These are phyloP conservation scores for Apium graveolens DNA, from an alignment of 129 eudicot species.

Conservation along the genomic window DNA sequence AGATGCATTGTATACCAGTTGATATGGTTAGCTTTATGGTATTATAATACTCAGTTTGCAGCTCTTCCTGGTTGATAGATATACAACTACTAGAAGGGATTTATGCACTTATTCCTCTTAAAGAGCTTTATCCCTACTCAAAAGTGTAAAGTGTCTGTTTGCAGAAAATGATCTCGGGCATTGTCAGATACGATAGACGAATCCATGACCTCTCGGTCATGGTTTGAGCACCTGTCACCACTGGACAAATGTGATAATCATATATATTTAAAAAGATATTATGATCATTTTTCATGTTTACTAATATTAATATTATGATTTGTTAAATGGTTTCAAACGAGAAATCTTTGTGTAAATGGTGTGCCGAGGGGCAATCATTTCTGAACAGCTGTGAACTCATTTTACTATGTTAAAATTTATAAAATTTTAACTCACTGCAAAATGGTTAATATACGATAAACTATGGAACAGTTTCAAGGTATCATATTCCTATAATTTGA, in stretches of 20 bases:
- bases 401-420: neutral
- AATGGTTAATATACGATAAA: neutral
- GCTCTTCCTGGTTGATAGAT: neutral
- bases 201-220: no score
- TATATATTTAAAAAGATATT: neutral
- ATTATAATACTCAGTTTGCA: neutral
- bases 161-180: no score
- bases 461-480: neutral
- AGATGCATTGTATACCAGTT: no score
- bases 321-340: neutral
- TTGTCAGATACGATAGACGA: no score
- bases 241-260: no score
- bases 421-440: no score
- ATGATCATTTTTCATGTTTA: neutral
- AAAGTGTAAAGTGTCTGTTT: no score
- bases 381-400: neutral
- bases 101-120: no score
- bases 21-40: neutral
- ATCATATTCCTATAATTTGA: no score
- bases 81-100: no score
- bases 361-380: neutral
- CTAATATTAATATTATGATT: neutral
- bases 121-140: no score
- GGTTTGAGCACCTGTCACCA: no score
- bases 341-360: neutral